A percentile compares a stretch with the other conserved stretches of the same genome.
phyloP scores from a whole-genome alignment of 2,329 filamentous ascomycete species.

The Exserohilum rostratum region DNA sequence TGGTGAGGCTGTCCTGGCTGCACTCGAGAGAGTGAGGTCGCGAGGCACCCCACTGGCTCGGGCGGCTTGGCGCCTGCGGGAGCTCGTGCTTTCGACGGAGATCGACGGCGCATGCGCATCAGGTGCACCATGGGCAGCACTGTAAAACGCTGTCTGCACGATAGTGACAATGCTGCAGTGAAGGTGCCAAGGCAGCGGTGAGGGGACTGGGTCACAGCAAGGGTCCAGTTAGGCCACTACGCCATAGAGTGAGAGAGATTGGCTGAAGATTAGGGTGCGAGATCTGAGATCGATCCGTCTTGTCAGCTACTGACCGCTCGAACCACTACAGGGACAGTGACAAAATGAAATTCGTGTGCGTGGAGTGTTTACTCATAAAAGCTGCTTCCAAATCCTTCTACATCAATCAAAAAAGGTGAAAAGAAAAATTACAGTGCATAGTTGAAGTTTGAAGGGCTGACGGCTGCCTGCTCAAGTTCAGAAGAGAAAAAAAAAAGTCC shows the following conservation, averaged over 20 bases:
- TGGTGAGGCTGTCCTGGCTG: conserved; percentile 24
- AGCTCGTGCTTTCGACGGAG: conserved; percentile 31
- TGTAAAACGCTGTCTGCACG: conserved; percentile 1
- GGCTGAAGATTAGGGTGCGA: conserved; percentile 1
- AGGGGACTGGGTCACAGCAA: neutral
- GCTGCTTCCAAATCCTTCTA: conserved; percentile 3
- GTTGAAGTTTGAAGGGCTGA: conserved; percentile 10
- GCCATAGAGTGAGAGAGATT: neutral
- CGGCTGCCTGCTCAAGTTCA: conserved; percentile 4
- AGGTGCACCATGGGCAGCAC: conserved; percentile 18
- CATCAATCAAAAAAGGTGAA: conserved; percentile 4
- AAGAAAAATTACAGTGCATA: conserved; percentile 16
- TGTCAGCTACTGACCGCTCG: conserved; percentile 4
- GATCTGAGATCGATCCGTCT: conserved; percentile 7
- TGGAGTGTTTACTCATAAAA: conserved; percentile 14
- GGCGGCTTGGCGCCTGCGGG: conserved; percentile 33
- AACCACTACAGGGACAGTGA: conserved; percentile 17
- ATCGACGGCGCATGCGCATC: conserved; percentile 24
- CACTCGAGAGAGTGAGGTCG: conserved; percentile 35
- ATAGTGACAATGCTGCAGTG: neutral
- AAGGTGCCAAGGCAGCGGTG: neutral
- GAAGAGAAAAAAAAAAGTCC: conserved; percentile 9
- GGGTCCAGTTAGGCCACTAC: neutral
- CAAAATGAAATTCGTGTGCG: conserved; percentile 41
- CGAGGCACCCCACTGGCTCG: conserved; percentile 32